Evolutionary conservation across 169 alveolate genomes (phyloP), one percentile per base, ranked within the genome.

Genomic region (Cryptosporidium meleagridis): DNA sequence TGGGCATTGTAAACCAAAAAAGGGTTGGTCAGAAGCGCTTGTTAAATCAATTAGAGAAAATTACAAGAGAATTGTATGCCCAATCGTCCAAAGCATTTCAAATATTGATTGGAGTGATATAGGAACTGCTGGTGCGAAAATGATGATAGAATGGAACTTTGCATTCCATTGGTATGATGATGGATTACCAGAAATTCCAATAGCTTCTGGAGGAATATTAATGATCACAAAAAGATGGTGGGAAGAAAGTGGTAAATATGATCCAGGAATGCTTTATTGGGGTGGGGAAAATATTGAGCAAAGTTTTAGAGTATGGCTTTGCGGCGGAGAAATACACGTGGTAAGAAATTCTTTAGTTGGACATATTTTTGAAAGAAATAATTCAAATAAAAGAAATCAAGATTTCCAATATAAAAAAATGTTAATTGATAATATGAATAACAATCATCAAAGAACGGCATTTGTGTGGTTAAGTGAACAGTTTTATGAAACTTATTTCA

Each of bases 231-330:
- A 92, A 61, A 39, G 84, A 37, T 93, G 95, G 95, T 93, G 96
- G 96, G 91, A 86, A 61, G 93, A 92, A 91, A 91, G 92, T 23
- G 96, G 95, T 0, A 92, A 87, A 84, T 87, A 84, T 44, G 95
- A 93, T 53, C 72, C 91, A 8, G 91, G 92, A 26, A 87, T 92
- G 94, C 73, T 70, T 37, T 91, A 59, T 55, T 93, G 95, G 95
- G 95, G 95, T 18, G 95, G 94, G 8, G 95, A 93, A 37, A 93
- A 93, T 75, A 92, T 93, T 35, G 95, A 92, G 62, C 94, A 91
- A 84, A 84, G 87, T 31, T 37, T 89, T 6, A 59, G 93, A 70
- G 86, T 91, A 7, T 93, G 96, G 96, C 91, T 92, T 18, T 93
- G 94, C 35, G 96, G 96, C 0, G 96, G 96, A 21, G 95, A 93